These are phyloP conservation scores for Dactylellina leptospora DNA, from an alignment of 2,329 filamentous ascomycete species.

Conservation along the genomic window DNA sequence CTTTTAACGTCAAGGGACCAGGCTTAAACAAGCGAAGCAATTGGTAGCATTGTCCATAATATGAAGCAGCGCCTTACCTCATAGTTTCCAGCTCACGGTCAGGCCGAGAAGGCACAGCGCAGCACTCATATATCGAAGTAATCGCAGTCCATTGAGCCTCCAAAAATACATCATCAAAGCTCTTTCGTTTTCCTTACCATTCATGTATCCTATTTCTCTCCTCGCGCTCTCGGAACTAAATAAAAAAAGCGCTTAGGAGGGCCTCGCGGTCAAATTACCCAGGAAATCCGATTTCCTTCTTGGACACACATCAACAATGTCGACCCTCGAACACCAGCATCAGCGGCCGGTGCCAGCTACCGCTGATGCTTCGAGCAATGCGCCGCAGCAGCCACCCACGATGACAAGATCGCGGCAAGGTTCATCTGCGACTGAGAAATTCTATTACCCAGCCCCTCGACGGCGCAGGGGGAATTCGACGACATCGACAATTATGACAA, in stretches of 20 bases:
- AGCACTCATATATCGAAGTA: conserved; percentile 16
- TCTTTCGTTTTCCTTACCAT: conserved; percentile 10
- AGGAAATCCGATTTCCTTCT: conserved; percentile 24
- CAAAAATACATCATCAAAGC: conserved; percentile 15
- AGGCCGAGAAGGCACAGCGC: conserved; percentile 23
- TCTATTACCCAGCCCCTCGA: conserved; percentile 52
- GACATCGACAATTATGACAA: conserved; percentile 42
- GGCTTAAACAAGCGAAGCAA: conserved; percentile 24
- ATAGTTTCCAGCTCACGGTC: neutral
- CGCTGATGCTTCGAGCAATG: conserved; percentile 25
- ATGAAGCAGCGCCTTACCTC: too few relatives aligned
- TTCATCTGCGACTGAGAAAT: conserved; percentile 53
- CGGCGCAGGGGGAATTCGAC: conserved; percentile 49
- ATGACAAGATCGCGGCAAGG: conserved; percentile 48
- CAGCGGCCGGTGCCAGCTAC: conserved; percentile 24
- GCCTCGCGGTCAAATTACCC: conserved; percentile 2
- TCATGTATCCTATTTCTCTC: conserved; percentile 30
- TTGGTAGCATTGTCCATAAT: conserved; percentile 13
- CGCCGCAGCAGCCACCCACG: conserved; percentile 16
- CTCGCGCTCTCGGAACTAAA: conserved; percentile 30
- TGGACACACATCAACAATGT: conserved; percentile 22
- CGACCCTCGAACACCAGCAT: conserved; percentile 34
- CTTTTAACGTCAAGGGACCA: conserved; percentile 12
- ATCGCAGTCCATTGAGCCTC: conserved; percentile 22
- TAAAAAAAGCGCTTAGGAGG: conserved; percentile 25